A percentile compares a stretch with the other conserved stretches of the same genome.
Evolutionary conservation across 2,329 filamentous ascomycete species (phyloP).

Genomic region (Cryphonectria naterciae): DNA sequence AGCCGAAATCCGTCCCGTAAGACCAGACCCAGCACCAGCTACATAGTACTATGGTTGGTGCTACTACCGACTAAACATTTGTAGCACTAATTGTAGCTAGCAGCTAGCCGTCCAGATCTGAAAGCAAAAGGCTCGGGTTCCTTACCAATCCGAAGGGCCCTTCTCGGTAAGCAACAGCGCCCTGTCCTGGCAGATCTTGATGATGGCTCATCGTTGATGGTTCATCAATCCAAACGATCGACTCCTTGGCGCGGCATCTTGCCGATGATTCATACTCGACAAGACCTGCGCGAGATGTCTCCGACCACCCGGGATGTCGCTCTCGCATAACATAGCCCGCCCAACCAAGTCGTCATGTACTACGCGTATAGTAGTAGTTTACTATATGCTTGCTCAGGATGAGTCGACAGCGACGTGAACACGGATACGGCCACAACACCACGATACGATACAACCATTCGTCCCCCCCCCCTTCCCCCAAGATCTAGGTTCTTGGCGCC

Average conservation of each 20-base stretch:
- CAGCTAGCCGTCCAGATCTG: neutral
- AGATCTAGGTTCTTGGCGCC: neutral
- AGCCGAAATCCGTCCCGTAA: neutral
- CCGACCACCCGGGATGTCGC: slow-evolving; percentile 4
- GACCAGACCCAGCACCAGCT: neutral
- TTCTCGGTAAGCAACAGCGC: slow-evolving; percentile 4
- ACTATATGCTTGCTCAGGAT: slow-evolving; percentile 1
- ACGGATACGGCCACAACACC: neutral
- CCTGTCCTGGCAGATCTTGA: neutral
- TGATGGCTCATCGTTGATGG: neutral
- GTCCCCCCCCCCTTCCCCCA: no score
- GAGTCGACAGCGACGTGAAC: slow-evolving; percentile 18
- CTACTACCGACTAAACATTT: neutral
- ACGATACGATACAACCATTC: neutral
- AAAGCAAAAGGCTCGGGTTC: neutral
- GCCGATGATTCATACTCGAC: slow-evolving; percentile 19
- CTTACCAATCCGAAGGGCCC: slow-evolving; percentile 20
- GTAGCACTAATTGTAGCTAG: neutral
- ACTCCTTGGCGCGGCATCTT: slow-evolving; percentile 2
- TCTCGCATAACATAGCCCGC: slow-evolving; percentile 10
- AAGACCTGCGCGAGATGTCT: slow-evolving; percentile 3
- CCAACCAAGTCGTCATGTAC: slow-evolving; percentile 9
- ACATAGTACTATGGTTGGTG: neutral
- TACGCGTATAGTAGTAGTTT: neutral
- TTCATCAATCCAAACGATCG: slow-evolving; percentile 4